A percentile compares a stretch with the other conserved stretches of the same genome.
These are phyloP conservation scores for Eucalyptus guilfoylei DNA, from an alignment of 345 rosid genomes.

Conservation along the genomic window DNA sequence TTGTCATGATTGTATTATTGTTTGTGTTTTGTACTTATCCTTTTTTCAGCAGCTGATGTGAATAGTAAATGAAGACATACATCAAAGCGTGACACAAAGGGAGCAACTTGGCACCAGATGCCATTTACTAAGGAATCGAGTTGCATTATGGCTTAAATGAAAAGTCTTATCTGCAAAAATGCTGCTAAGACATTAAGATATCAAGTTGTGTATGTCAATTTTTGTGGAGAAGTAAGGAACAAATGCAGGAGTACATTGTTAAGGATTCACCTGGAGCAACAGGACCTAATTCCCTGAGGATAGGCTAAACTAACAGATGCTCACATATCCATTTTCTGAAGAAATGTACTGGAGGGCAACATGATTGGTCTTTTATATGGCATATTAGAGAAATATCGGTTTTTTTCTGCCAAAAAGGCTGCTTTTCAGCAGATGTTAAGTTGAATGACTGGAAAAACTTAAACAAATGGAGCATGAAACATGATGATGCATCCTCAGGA, in stretches of 20 bases:
- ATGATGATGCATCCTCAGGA: not conserved
- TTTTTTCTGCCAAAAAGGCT: not conserved
- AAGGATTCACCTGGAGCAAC: not conserved
- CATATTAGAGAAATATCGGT: not conserved
- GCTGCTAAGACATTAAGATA: not conserved
- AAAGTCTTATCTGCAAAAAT: not conserved
- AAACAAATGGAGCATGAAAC: not conserved
- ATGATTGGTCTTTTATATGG: not conserved
- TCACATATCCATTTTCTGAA: not conserved
- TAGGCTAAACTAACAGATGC: not conserved
- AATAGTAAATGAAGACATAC: not conserved
- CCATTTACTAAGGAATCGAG: not conserved
- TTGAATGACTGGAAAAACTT: not conserved
- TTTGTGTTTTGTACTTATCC: not conserved
- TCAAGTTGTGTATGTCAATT: not conserved
- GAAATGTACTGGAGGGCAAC: not conserved
- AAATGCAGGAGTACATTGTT: not conserved
- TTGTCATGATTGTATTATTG: not conserved
- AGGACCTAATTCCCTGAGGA: not conserved
- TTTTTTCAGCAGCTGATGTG: not conserved
- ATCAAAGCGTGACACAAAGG: not conserved
- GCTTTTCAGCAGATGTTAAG: not conserved
- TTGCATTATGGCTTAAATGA: not conserved
- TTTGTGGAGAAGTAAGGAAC: not conserved
- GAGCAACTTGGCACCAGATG: not conserved